phyloP scores from a whole-genome alignment of 495 filamentous ascomycete genomes.

The Neurospora sp. region DNA sequence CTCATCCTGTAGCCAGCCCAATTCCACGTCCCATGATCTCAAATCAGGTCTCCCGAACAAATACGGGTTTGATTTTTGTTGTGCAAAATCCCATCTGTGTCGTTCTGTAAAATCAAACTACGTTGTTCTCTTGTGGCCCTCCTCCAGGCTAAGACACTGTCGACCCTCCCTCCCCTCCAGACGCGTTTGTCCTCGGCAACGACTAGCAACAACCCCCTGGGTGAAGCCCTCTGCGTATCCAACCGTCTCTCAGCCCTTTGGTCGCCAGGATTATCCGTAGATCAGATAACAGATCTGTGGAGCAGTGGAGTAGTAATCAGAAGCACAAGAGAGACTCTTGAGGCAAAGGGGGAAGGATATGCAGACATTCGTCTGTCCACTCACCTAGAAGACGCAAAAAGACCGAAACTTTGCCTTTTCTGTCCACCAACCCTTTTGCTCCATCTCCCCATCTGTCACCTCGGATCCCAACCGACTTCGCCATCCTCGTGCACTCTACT shows the following conservation, averaged over 20 bases:
- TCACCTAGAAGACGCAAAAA: background rate
- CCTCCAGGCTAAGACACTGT: background rate
- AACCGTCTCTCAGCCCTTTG: background rate
- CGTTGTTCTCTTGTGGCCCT: background rate
- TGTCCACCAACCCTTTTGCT: background rate
- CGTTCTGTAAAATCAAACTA: background rate
- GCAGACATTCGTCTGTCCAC: background rate
- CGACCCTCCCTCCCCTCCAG: background rate
- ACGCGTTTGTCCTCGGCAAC: background rate
- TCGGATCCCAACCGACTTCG: background rate
- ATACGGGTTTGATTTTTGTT: background rate
- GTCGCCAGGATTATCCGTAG: constrained; percentile 2
- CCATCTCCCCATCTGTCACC: background rate
- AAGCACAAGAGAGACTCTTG: background rate
- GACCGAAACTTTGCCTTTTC: background rate
- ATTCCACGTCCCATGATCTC: background rate
- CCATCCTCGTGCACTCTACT: background rate
- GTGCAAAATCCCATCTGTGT: background rate
- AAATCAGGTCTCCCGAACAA: background rate
- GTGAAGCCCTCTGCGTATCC: background rate
- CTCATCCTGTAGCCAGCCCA: background rate
- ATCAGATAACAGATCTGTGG: constrained; percentile 16
- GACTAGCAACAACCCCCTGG: background rate
- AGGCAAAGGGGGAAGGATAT: background rate
- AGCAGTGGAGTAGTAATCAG: constrained; percentile 1